Percentiles rank a stretch among this genome's conserved stretches.
phyloP scores from a whole-genome alignment of 495 filamentous ascomycete species.

The Penicillium robsamsonii region DNA sequence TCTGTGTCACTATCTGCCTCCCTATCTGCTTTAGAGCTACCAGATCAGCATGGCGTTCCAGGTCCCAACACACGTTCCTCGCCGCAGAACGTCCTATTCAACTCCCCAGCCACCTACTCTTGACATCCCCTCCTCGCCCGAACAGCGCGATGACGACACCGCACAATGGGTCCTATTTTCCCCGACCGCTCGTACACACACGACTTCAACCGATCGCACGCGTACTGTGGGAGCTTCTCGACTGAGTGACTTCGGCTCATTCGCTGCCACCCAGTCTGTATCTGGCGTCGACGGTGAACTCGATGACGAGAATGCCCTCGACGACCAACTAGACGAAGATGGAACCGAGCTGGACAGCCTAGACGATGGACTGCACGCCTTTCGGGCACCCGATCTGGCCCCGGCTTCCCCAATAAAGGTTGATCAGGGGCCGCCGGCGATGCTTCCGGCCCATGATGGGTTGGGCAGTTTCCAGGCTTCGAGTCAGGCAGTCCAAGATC shows the following conservation, averaged over 20 bases:
- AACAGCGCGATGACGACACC: slow-evolving; percentile 58
- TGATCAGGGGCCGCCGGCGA: slow-evolving; percentile 54
- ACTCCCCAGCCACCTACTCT: slow-evolving; percentile 43
- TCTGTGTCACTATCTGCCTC: background rate
- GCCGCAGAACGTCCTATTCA: slow-evolving; percentile 56
- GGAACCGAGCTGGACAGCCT: slow-evolving; percentile 78
- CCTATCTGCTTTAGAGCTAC: slow-evolving; percentile 9
- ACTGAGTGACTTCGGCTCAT: slow-evolving; percentile 81
- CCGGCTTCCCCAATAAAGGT: slow-evolving; percentile 45
- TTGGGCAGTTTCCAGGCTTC: slow-evolving; percentile 74
- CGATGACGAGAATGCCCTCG: slow-evolving; percentile 45
- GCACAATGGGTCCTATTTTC: slow-evolving; percentile 98
- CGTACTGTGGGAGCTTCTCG: slow-evolving; percentile 71
- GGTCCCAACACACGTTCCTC: slow-evolving; percentile 64
- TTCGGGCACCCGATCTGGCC: slow-evolving; percentile 63
- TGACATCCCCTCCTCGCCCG: slow-evolving; percentile 36
- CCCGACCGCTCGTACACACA: slow-evolving; percentile 66
- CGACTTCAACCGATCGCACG: slow-evolving; percentile 70
- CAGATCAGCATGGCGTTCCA: slow-evolving; percentile 76
- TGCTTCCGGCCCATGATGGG: slow-evolving; percentile 89
- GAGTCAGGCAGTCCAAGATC: slow-evolving; percentile 62
- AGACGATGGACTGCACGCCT: slow-evolving; percentile 84
- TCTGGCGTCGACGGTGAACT: slow-evolving; percentile 47
- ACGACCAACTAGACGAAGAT: slow-evolving; percentile 64
- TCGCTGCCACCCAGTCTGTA: slow-evolving; percentile 56